phyloP scores from a whole-genome alignment of 2,329 filamentous ascomycete genomes.

The Ophidiomyces ophidiicola region DNA sequence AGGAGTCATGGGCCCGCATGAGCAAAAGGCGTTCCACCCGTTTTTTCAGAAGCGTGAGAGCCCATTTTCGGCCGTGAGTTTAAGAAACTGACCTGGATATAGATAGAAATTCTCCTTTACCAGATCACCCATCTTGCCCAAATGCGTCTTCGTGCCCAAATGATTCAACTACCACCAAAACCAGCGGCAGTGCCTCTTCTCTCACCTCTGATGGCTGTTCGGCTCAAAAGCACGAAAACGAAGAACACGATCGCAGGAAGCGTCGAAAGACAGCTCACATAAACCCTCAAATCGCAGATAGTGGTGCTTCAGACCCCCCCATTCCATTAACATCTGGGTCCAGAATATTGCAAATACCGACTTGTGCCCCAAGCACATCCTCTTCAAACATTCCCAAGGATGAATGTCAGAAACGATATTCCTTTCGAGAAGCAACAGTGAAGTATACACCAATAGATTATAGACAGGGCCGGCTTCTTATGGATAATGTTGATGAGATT shows the following conservation, averaged over 20 bases:
- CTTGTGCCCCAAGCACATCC: no score
- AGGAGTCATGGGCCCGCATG: constrained; percentile 30
- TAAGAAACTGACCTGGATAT: neutral
- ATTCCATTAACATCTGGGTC: no score
- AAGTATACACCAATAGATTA: neutral
- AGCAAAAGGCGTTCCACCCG: constrained; percentile 30
- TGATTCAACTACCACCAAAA: neutral
- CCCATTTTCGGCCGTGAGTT: neutral
- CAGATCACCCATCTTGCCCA: neutral
- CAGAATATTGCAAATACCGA: no score
- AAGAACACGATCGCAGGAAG: constrained; percentile 26
- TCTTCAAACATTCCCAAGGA: no score
- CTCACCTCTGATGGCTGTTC: neutral
- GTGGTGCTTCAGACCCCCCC: no score
- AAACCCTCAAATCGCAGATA: no score
- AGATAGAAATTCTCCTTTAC: constrained; percentile 1
- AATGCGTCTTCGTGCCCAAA: neutral
- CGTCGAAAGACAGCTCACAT: constrained; percentile 23
- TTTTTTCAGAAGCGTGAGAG: constrained; percentile 32
- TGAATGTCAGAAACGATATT: no score
- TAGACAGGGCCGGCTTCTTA: neutral
- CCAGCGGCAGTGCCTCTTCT: neutral
- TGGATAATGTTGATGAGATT: neutral
- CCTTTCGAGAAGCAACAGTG: neutral
- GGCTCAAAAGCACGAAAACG: constrained; percentile 21